Base-by-base conservation (phyloP, 139 green algal species). In the Coelastrella sp. region DNA sequence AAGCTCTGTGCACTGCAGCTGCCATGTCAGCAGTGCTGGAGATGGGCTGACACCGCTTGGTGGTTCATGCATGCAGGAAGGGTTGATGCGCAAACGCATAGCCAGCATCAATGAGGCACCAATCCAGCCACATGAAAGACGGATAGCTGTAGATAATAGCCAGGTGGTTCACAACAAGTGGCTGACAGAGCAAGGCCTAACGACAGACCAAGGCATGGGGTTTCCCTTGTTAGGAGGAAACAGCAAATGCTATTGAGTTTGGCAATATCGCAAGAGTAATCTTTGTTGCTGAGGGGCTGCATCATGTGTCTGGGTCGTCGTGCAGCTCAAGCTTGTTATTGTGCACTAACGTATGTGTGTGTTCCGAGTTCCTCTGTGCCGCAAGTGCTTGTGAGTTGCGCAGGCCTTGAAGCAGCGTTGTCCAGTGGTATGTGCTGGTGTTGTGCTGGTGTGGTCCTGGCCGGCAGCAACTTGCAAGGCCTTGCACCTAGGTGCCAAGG, bases 21-120 rank as follows among this genome's bases (percentile, higher is more conserved):
- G 16, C 16, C 68, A 71, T 1, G 61, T 71, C 10, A 71, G 10
- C 61, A 71, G 61, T 13, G 32, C 32, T 47, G 32, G 11, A 71
- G 61, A 19, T 19, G 61, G 8, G 8, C 10, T 71, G 61, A 71
- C 61, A 71, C 8, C 8, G 61, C 11, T 2, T 13, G 8, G 11
- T 76, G 14, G 16, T 22, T 22, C 17, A 23, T 76, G 5, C 3
- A 2, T 86, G 47, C 65, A 87, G 82, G 82, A 90, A 0, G 93
- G 93, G 8, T 65, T 91, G 57, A 94, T 94, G 92, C 64, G 79
- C 32, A 92, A 93, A 80, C 90, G 92, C n/a, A 92, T 92, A 19
- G 90, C 92, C 22, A 85, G 20, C 87, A 93, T 94, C 83, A 94
- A 93, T 47, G 92, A 94, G 54, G 90, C 88, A 16, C 80, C 83